Percentiles rank a stretch among this genome's conserved stretches.
phyloP scores from a whole-genome alignment of 345 rosid species.

The Pistacia vera region DNA sequence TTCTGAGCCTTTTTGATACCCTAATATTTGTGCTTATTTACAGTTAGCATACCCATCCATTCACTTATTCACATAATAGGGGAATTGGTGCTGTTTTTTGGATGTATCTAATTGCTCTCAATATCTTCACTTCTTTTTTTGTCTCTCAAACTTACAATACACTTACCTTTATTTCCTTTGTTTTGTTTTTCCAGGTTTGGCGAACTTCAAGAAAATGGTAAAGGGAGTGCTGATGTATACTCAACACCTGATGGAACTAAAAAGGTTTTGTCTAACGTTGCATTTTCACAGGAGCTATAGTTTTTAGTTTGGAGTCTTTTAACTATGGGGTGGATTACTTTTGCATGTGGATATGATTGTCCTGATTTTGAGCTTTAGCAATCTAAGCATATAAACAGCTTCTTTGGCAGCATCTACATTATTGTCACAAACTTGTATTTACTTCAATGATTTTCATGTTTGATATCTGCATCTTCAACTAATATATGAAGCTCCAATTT shows the following conservation, averaged over 20 bases:
- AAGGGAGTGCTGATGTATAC: slow-evolving; percentile 42
- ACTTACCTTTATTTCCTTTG: slow-evolving; percentile 9
- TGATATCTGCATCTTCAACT: neutral
- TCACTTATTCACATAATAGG: neutral
- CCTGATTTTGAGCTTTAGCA: neutral
- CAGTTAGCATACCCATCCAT: neutral
- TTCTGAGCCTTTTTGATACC: neutral
- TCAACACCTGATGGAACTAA: slow-evolving; percentile 39
- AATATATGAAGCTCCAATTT: neutral
- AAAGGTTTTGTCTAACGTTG: slow-evolving; percentile 55
- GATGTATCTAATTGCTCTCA: neutral
- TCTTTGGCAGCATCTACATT: neutral
- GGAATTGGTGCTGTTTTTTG: slow-evolving; percentile 4
- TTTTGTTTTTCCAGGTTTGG: slow-evolving; percentile 41
- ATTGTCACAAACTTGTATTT: neutral
- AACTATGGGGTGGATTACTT: neutral
- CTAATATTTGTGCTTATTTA: neutral
- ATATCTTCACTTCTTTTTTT: neutral
- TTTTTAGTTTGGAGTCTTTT: neutral
- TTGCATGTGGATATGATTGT: neutral
- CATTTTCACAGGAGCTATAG: neutral
- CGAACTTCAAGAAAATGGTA: slow-evolving; percentile 41
- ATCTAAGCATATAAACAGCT: neutral
- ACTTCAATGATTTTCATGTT: neutral
- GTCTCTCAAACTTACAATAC: neutral